Base-by-base conservation (phyloP, 1,284 basidiomycete species). In the Sporisorium scitamineum region DNA sequence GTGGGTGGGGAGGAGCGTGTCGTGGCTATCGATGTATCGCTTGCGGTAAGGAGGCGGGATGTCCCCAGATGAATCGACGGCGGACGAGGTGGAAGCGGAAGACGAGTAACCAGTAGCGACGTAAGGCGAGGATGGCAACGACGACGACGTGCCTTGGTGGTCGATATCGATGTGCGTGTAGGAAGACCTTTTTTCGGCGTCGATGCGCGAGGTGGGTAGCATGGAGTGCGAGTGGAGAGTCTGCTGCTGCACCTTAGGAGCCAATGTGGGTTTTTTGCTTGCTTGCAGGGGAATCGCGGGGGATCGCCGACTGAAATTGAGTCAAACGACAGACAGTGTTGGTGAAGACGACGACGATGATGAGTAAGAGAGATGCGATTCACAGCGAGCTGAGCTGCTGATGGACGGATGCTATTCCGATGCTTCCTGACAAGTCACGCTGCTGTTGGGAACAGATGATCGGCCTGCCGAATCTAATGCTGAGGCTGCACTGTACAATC, bases 21-120 rank as follows among this genome's bases (percentile, higher is more conserved):
- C 68, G 34, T 71, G 69, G 53, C 52, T 70, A 29, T 76, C 74
- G 16, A 71, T 61, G 53, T 65, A 76, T 9, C 74, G 69, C 48
- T 76, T 76, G 55, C 74, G 74, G 32, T 68, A 76, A 6, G 74
- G 61, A 6, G 68, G 50, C 2, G 73, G 67, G 6, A 27, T n/a
- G 45, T 70, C 64, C 13, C 50, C 27, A 1, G 64, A 51, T 14
- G 73, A 65, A 11, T 66, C 62, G 5, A 62, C 18, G 6, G 58
- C 44, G 14, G 67, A 52, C 0, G 63, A 53, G 34, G 48, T 50
- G 29, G 48, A 50, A 31, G 61, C 39, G 22, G 58, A 52, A 3
- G 61, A 64, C 6, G 61, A 45, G 51, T 65, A 56, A 13, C 61
- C 61, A 6, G 47, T 32, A 2, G 64, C 44, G 48, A 66, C 48